Percentiles rank a stretch among this genome's conserved stretches.
Evolutionary conservation across 1,139 yeast species (phyloP).

Genomic region (Pichia kudriavzevii): DNA sequence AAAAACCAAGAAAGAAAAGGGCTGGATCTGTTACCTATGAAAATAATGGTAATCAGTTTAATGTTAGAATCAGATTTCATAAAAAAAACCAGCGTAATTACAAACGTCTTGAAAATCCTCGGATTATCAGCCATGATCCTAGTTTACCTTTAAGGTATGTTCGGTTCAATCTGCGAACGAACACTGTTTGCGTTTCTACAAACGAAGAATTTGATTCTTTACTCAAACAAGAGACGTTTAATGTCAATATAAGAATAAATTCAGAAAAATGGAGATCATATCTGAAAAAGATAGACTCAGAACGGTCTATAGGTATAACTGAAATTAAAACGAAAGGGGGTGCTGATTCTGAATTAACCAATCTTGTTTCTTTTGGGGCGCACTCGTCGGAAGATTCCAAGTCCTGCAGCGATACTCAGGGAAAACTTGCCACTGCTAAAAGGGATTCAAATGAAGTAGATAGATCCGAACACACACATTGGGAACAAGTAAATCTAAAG

Average conservation of each 20-base stretch:
- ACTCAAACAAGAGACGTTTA: background rate
- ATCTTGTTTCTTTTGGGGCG: too few relatives aligned
- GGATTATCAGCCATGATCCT: slow-evolving; percentile 17
- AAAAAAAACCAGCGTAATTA: slow-evolving; percentile 11
- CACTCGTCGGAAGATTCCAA: too few relatives aligned
- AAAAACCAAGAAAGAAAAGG: slow-evolving; percentile 7
- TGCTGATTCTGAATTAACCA: too few relatives aligned
- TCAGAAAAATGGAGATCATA: slow-evolving; percentile 9
- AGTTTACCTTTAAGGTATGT: slow-evolving; percentile 25
- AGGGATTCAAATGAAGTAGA: too few relatives aligned
- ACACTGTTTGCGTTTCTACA: slow-evolving; percentile 24
- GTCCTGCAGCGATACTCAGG: too few relatives aligned
- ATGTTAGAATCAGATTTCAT: slow-evolving; percentile 12
- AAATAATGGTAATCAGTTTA: slow-evolving; percentile 5
- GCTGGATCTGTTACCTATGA: slow-evolving; percentile 4
- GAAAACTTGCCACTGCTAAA: too few relatives aligned
- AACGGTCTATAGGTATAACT: too few relatives aligned
- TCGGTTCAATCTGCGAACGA: slow-evolving; percentile 20
- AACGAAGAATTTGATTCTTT: slow-evolving; percentile 17
- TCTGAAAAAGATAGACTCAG: too few relatives aligned
- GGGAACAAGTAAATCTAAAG: too few relatives aligned
- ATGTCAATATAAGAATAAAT: slow-evolving; percentile 14
- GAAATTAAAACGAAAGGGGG: too few relatives aligned
- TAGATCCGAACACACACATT: too few relatives aligned
- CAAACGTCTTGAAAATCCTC: slow-evolving; percentile 11